Percentiles rank a stretch among this genome's conserved stretches.
These are phyloP conservation scores for Lyophyllum shimeji DNA, from an alignment of 768 basidiomycete genomes.

Conservation along the genomic window DNA sequence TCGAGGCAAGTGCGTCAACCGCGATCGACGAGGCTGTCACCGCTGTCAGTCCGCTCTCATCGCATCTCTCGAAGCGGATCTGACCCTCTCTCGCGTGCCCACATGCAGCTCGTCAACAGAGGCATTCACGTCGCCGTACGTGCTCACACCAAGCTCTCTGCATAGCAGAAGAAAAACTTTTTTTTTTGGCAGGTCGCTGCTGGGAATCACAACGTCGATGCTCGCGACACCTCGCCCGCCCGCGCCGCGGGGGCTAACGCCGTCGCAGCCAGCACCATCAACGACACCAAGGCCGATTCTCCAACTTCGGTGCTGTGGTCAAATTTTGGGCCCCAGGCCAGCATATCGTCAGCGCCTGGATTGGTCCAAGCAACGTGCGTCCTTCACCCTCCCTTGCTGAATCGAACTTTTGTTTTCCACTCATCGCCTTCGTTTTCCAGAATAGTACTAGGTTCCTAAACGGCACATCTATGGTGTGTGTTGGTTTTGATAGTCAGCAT, in stretches of 20 bases:
- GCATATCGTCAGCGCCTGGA: neutral
- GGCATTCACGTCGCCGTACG: neutral
- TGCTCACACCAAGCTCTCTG: too few relatives aligned
- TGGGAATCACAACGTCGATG: neutral
- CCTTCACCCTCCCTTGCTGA: too few relatives aligned
- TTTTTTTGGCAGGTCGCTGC: neutral
- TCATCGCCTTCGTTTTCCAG: too few relatives aligned
- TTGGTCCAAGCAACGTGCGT: neutral
- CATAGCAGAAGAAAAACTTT: too few relatives aligned
- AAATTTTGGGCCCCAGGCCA: neutral
- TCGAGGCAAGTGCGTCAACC: neutral
- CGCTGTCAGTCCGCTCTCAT: neutral
- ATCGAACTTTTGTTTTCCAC: too few relatives aligned
- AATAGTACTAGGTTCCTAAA: too few relatives aligned
- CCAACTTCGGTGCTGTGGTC: neutral
- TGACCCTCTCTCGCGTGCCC: too few relatives aligned
- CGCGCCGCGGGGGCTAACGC: neutral
- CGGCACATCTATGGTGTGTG: too few relatives aligned
- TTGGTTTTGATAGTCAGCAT: too few relatives aligned
- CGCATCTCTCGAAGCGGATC: too few relatives aligned
- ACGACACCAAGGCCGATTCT: neutral
- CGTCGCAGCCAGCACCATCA: neutral
- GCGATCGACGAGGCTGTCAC: neutral
- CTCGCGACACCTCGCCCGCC: neutral
- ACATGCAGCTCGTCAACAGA: neutral